Evolutionary conservation across 1,284 basidiomycete genomes (phyloP), one percentile per base, ranked within the genome.

Genomic region (Pterulicium gracile): DNA sequence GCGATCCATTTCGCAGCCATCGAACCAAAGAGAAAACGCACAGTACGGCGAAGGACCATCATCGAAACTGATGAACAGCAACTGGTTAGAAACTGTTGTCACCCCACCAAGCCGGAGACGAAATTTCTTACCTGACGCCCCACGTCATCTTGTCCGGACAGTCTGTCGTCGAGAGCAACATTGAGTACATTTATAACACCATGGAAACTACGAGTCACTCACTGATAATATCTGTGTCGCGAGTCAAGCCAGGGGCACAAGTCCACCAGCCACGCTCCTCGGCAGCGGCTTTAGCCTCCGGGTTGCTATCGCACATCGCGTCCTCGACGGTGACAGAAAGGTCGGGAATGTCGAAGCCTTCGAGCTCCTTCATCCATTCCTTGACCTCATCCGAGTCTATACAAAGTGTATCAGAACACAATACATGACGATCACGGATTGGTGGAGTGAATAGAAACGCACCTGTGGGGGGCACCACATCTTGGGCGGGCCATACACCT

Each of bases 21-120:
- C 47, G 17, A 57, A 23, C 10, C 50, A 45, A 42, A 24, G 35
- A 36, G 27, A 36, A 36, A 14, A 70, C 79, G 65, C 56, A 83
- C 80, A 94, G 63, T 86, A 90, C 17, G 74, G 77, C 44, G 77
- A 79, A 43, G 93, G 94, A 20, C 88, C 89, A 57, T 91, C 88
- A 57, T 90, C 88, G 60, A 88, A 90, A 56, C 79, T 79, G n/a
- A 10, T 32, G n/a, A n/a, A 54, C 27, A 54, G 41, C 39, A 47
- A 43, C 24, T 49, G 7, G 41, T 44, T 36, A 14, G 23, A 27
- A 32, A 46, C n/a, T n/a, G n/a, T n/a, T n/a, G n/a, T n/a, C n/a
- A 41, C 21, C 46, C 13, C 34, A 35, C 14, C 43, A 10, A 34
- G 34, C 23, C 14, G 27, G 45, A 14, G 42, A 24, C 48, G 17